phyloP scores from a whole-genome alignment of 78 protist genomes.

The Guillardia theta region DNA sequence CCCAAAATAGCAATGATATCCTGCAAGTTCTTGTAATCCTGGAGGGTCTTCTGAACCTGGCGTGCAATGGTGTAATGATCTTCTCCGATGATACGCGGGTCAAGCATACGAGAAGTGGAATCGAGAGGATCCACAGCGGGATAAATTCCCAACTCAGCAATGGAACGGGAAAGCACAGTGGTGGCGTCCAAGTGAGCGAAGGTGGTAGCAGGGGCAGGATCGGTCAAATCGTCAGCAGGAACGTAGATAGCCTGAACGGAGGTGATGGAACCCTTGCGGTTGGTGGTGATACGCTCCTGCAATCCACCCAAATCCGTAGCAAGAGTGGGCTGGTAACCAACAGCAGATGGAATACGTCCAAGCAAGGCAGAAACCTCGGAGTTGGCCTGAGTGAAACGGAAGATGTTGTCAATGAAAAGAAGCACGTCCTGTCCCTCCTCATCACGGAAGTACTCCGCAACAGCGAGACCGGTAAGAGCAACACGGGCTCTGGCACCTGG shows the following conservation, averaged over 20 bases:
- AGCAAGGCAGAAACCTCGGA: conserved; percentile 94
- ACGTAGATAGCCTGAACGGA: conserved; percentile 98
- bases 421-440: conserved; percentile 92
- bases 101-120: conserved; percentile 95
- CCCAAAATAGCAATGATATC: conserved; percentile 99
- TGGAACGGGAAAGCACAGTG: conserved; percentile 94
- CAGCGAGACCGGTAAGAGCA: conserved; percentile 95
- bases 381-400: conserved; percentile 99
- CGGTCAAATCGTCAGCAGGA: conserved; percentile 99
- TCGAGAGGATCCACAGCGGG: conserved; percentile 99
- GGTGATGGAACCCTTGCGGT: conserved; percentile 95
- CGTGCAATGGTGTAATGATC: conserved; percentile 82
- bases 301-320: conserved; percentile 96
- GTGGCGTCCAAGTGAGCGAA: conserved; percentile 99
- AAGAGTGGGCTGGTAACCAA: conserved; percentile 99
- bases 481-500: conserved; percentile 99
- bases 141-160: conserved; percentile 98
- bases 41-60: conserved; percentile 87
- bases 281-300: conserved; percentile 99
- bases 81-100: conserved; percentile 89
- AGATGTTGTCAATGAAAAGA: conserved; percentile 98
- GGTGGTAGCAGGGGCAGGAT: conserved; percentile 99
- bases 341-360: conserved; percentile 99
- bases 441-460: conserved; percentile 99
- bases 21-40: conserved; percentile 96